phyloP scores from a whole-genome alignment of 495 filamentous ascomycete genomes.

The Tuber aestivum region DNA sequence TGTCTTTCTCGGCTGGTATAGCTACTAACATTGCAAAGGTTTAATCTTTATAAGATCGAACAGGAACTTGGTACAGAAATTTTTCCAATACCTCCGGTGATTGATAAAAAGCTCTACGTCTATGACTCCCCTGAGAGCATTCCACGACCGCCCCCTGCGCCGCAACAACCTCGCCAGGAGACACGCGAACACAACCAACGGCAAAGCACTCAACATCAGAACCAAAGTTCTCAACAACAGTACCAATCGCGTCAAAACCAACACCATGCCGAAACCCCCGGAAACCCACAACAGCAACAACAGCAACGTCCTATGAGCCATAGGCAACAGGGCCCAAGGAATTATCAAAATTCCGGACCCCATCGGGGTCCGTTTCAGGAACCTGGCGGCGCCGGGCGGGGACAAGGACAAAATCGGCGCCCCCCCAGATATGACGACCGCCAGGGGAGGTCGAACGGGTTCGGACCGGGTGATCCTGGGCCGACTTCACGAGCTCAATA shows the following conservation, averaged over 20 bases:
- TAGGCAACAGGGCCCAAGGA: conserved; percentile 31
- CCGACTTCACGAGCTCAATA: conserved; percentile 39
- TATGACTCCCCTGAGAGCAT: conserved; percentile 95
- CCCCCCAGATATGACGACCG: conserved; percentile 23
- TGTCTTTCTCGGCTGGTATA: not conserved
- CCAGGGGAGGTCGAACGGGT: conserved; percentile 28
- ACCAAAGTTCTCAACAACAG: conserved; percentile 37
- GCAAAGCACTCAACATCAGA: conserved; percentile 32
- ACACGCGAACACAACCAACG: conserved; percentile 29
- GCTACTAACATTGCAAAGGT: conserved; percentile 44
- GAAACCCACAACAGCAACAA: conserved; percentile 19
- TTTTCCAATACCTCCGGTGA: conserved; percentile 82
- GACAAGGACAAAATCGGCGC: conserved; percentile 28
- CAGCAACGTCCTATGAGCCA: conserved; percentile 26
- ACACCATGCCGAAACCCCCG: conserved; percentile 20
- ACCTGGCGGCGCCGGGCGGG: conserved; percentile 23
- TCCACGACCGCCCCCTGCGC: conserved; percentile 62
- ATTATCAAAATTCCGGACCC: conserved; percentile 23
- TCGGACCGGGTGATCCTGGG: conserved; percentile 31
- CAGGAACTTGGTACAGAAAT: conserved; percentile 97
- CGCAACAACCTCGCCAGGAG: conserved; percentile 31
- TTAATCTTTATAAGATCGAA: conserved; percentile 98
- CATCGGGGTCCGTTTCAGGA: conserved; percentile 30
- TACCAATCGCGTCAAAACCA: conserved; percentile 31
- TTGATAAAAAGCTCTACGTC: conserved; percentile 97